Evolutionary conservation across 1,139 yeast species (phyloP), one percentile per base, ranked within the genome.

Genomic region (Kluyveromyces sp.): DNA sequence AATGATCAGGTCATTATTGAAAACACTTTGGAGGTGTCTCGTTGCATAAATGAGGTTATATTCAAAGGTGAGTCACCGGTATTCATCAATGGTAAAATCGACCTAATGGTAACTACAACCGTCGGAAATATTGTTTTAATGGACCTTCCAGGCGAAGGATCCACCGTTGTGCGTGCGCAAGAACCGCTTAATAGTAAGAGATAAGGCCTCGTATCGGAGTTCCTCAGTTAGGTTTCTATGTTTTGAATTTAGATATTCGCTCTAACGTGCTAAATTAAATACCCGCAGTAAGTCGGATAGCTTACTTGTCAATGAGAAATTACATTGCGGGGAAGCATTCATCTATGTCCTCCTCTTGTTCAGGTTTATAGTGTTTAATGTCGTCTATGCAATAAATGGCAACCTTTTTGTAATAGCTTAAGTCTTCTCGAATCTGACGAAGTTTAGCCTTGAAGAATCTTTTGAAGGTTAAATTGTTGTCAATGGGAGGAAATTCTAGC

Each of bases 41-140:
- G 57, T 39, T 63, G 69, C 16, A 50, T 67, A 1, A 61, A 63
- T 40, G 67, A 66, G 31, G 58, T 69, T 1, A 40, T 70, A n/a
- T 48, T 53, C 9, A 47, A 48, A 9, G 72, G 73, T 0, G 53
- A 58, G 28, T 56, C 67, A 1, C 36, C 39, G 4, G 56, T 69
- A 1, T 51, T 51, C 25, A 59, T 68, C 28, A 55, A 57, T 22
- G 64, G 67, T 6, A 44, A 51, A 18, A 46, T 68, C 22, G 73
- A 70, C 49, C 43, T 63, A 8, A 45, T 61, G 35, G 47, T 64
- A 0, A 44, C 51, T 3, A 56, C 66, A 4, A 43, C 58, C 11
- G 44, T 68, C 19, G 73, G 72, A 2, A 64, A 62, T 11, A 50
- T 69, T 33, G 65, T 54, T 2, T 33, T 60, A 3, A 44, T 51